Conservation (phyloP, 1,284 basidiomycete species). For the Serendipita sp. region DNA sequence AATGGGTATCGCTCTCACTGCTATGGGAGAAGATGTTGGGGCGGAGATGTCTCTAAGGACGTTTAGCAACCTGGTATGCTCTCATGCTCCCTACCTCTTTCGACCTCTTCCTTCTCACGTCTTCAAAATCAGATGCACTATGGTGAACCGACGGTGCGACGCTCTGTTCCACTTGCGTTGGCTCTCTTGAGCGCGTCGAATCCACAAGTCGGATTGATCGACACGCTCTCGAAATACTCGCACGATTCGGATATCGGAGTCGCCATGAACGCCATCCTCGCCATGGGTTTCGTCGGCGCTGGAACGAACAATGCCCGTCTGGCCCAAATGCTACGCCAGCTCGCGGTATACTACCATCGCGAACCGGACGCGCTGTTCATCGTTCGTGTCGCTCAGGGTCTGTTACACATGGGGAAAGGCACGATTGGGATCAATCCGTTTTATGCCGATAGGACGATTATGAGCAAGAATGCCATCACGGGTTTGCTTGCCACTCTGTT, state of each 20-base stretch:
- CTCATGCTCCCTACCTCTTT: not conserved
- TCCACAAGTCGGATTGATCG: conserved; percentile 88
- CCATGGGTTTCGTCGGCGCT: conserved; percentile 96
- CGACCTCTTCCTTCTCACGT: not conserved
- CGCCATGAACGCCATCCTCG: conserved; percentile 93
- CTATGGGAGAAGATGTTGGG: conserved; percentile 98
- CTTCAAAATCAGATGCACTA: conserved; percentile 75
- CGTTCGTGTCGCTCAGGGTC: conserved; percentile 89
- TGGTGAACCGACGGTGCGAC: conserved; percentile 86
- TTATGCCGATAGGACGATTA: conserved; percentile 83
- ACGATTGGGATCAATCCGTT: conserved; percentile 97
- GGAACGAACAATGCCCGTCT: conserved; percentile 97
- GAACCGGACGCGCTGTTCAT: conserved; percentile 96
- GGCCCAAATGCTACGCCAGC: conserved; percentile 91
- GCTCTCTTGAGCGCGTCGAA: conserved; percentile 92
- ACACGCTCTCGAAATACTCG: conserved; percentile 98
- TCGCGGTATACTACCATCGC: conserved; percentile 95
- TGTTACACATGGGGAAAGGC: conserved; percentile 99
- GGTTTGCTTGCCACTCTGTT: conserved; percentile 79
- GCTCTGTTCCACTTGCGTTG: conserved; percentile 89
- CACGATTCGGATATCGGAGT: conserved; percentile 97
- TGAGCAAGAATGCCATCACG: conserved; percentile 83
- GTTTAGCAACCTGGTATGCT: conserved; percentile 80
- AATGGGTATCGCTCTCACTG: conserved; percentile 84
- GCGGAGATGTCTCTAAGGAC: conserved; percentile 92